phyloP scores from a whole-genome alignment of 2,329 filamentous ascomycete genomes.

The Tolypocladium inflatum region DNA sequence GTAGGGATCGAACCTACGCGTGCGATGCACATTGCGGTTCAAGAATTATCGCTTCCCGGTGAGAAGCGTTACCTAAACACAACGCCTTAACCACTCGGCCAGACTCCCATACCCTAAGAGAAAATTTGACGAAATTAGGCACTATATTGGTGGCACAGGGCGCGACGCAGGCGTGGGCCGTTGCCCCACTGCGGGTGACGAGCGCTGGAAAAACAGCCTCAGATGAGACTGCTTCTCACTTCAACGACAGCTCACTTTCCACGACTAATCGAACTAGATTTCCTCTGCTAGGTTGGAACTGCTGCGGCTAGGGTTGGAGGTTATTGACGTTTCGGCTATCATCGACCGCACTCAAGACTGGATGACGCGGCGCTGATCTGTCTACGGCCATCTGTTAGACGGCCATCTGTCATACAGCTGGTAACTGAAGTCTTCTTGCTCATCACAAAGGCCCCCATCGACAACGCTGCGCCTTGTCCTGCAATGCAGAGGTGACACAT shows the following conservation, averaged over 20 bases:
- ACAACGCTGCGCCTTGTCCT: neutral
- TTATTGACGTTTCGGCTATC: too few relatives aligned
- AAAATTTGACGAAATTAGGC: neutral
- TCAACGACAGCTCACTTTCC: neutral
- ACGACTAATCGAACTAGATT: neutral
- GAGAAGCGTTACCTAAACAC: slow-evolving; percentile 34
- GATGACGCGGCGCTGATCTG: neutral
- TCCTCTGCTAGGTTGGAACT: too few relatives aligned
- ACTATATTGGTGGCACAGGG: neutral
- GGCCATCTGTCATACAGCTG: neutral
- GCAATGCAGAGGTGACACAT: neutral
- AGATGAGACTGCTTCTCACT: neutral
- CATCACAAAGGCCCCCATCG: neutral
- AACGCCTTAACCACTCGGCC: slow-evolving; percentile 49
- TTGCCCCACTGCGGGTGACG: too few relatives aligned
- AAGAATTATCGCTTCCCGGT: slow-evolving; percentile 11
- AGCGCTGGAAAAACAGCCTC: neutral
- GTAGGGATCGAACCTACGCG: slow-evolving; percentile 45
- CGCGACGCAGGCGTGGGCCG: neutral
- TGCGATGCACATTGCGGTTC: slow-evolving; percentile 30
- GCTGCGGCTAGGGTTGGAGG: neutral
- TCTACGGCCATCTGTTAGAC: neutral
- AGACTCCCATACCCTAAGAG: slow-evolving; percentile 23
- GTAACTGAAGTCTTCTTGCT: neutral
- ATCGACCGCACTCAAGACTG: neutral